Evolutionary conservation across 192 early-diverging fungal species (phyloP).

Genomic region (Backusella tuberculispora): DNA sequence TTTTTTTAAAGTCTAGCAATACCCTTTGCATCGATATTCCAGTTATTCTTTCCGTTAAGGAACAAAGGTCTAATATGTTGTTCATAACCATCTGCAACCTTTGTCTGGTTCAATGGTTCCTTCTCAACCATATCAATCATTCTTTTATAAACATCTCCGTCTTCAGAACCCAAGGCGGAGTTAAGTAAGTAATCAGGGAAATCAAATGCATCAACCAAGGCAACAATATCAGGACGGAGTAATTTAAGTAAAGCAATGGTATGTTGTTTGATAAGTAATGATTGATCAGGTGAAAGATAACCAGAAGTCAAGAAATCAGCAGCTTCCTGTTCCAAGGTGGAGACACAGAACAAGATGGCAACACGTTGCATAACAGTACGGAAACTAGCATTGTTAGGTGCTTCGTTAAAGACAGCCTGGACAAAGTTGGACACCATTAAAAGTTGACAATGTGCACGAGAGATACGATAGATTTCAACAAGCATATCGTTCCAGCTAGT

Average conservation of each 20-base stretch:
- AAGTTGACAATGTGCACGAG: slow-evolving; percentile 78
- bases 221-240: slow-evolving; percentile 77
- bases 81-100: slow-evolving; percentile 61
- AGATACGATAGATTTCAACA: slow-evolving; percentile 72
- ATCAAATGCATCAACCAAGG: slow-evolving; percentile 79
- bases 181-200: slow-evolving; percentile 78
- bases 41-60: slow-evolving; percentile 31
- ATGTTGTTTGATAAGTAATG: slow-evolving; percentile 51
- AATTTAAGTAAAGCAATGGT: slow-evolving; percentile 60
- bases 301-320: slow-evolving; percentile 64
- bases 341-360: slow-evolving; percentile 56
- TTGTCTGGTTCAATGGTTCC: slow-evolving; percentile 73
- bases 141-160: slow-evolving; percentile 79
- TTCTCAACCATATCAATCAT: slow-evolving; percentile 71
- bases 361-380: slow-evolving; percentile 49
- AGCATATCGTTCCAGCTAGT: slow-evolving; percentile 75
- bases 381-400: slow-evolving; percentile 38
- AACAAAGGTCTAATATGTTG: slow-evolving; percentile 35
- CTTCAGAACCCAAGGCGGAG: slow-evolving; percentile 71
- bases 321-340: slow-evolving; percentile 68
- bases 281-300: slow-evolving; percentile 54
- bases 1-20: slow-evolving; percentile 24
- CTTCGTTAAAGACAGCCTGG: slow-evolving; percentile 51
- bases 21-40: slow-evolving; percentile 27
- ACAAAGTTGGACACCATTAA: slow-evolving; percentile 76